A percentile compares a stretch with the other conserved stretches of the same genome.
phyloP scores from a whole-genome alignment of 805 yeast genomes.

The Yamadazyma sp. region DNA sequence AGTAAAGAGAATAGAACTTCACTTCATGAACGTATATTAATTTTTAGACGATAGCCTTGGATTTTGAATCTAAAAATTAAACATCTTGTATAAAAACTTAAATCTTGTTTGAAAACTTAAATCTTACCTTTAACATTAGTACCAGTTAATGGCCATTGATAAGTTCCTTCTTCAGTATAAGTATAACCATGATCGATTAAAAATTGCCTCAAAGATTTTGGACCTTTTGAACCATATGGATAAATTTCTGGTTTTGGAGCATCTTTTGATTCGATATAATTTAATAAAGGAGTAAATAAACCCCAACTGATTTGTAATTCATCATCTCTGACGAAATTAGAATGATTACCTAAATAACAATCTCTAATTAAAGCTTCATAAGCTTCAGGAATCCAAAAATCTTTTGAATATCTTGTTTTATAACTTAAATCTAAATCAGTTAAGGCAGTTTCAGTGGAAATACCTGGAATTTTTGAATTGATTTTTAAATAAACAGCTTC shows the following conservation, averaged over 20 bases:
- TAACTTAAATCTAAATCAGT: slow-evolving; percentile 92
- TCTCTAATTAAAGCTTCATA: slow-evolving; percentile 94
- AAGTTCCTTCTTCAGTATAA: slow-evolving; percentile 59
- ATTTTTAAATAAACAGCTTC: slow-evolving; percentile 92
- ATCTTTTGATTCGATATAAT: slow-evolving; percentile 68
- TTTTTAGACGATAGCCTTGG: no score
- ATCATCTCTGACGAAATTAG: slow-evolving; percentile 97
- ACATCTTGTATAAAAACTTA: no score
- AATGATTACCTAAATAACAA: slow-evolving; percentile 86
- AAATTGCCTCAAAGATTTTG: slow-evolving; percentile 58
- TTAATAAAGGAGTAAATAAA: slow-evolving; percentile 85
- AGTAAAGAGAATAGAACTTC: no score
- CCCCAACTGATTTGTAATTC: slow-evolving; percentile 93
- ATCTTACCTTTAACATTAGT: slow-evolving; percentile 35
- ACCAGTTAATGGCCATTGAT: slow-evolving; percentile 89
- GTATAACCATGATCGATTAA: slow-evolving; percentile 69
- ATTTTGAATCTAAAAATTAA: no score
- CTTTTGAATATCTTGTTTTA: slow-evolving; percentile 67
- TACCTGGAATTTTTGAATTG: slow-evolving; percentile 92
- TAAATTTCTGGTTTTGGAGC: slow-evolving; percentile 69
- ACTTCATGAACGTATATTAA: no score
- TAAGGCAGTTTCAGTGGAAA: slow-evolving; percentile 73
- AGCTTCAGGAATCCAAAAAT: slow-evolving; percentile 96
- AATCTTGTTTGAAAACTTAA: slow-evolving; percentile 12
- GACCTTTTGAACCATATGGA: slow-evolving; percentile 92